Conservation (phyloP, 306 rosid species). For the Quillaja saponaria region DNA sequence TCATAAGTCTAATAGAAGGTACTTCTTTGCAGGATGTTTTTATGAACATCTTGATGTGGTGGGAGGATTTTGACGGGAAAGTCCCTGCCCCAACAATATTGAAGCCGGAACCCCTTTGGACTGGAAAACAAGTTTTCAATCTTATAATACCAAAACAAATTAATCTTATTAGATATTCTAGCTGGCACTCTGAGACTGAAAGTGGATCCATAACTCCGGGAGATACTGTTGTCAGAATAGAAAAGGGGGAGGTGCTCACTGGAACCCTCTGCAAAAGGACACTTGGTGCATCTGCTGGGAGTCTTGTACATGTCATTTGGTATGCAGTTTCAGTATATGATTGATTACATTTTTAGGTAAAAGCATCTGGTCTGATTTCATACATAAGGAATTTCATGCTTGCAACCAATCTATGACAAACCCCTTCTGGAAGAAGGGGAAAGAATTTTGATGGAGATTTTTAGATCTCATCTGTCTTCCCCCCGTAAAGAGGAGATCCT, state of each 20-base stretch:
- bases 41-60: slow-evolving; percentile 99
- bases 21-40: slow-evolving; percentile 77
- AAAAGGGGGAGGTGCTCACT: slow-evolving; percentile 85
- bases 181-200: slow-evolving; percentile 90
- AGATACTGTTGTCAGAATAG: slow-evolving; percentile 91
- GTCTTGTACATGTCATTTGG: slow-evolving; percentile 98
- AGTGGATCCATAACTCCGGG: slow-evolving; percentile 83
- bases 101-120: slow-evolving; percentile 98
- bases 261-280: slow-evolving; percentile 98
- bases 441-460: not conserved
- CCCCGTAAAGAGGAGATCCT: not conserved
- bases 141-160: slow-evolving; percentile 94
- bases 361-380: slow-evolving; percentile 14
- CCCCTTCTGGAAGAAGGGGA: not conserved
- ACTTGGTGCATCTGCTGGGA: slow-evolving; percentile 88
- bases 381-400: slow-evolving; percentile 1
- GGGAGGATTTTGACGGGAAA: slow-evolving; percentile 99
- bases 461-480: no score
- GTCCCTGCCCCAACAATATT: slow-evolving; percentile 90
- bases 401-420: not conserved
- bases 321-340: slow-evolving; percentile 33
- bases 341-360: not conserved
- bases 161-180: slow-evolving; percentile 81
- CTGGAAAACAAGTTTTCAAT: slow-evolving; percentile 97
- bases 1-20: slow-evolving; percentile 28